phyloP scores from a whole-genome alignment of 441 rosid genomes.

The Viola pubescens region DNA sequence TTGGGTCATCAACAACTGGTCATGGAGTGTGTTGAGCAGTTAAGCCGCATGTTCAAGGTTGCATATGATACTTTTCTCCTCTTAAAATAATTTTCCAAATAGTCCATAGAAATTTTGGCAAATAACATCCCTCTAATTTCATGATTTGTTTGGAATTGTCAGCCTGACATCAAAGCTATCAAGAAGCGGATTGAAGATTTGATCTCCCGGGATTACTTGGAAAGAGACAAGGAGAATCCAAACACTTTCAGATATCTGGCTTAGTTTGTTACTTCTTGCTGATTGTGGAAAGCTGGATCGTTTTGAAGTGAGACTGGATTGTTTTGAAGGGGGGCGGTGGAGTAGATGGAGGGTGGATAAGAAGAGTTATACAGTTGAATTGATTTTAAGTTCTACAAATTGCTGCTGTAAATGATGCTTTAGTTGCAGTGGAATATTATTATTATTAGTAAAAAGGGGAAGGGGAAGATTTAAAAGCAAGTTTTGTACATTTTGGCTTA shows the following conservation, averaged over 20 bases:
- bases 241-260: slow-evolving; percentile 66
- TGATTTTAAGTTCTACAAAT: not conserved
- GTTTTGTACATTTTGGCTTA: not conserved
- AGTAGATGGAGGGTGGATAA: not conserved
- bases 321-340: not conserved
- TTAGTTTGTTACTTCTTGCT: slow-evolving; percentile 17
- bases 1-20: slow-evolving; percentile 82
- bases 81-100: not conserved
- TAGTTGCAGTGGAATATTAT: slow-evolving; percentile 7
- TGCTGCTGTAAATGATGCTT: slow-evolving; percentile 25
- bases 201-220: slow-evolving; percentile 76
- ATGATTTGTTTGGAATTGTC: slow-evolving; percentile 20
- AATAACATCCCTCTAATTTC: not conserved
- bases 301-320: not conserved
- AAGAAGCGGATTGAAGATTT: slow-evolving; percentile 94
- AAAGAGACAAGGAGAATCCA: slow-evolving; percentile 63
- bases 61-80: not conserved
- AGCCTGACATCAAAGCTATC: slow-evolving; percentile 97
- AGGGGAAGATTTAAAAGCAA: not conserved
- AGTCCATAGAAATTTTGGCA: not conserved
- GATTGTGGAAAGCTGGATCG: not conserved
- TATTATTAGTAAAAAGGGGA: not conserved
- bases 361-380: not conserved
- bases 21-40: slow-evolving; percentile 81
- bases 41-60: slow-evolving; percentile 94